Evolutionary conservation across 2,329 filamentous ascomycete genomes (phyloP).

Genomic region (Tolypocladium ovalisporum): DNA sequence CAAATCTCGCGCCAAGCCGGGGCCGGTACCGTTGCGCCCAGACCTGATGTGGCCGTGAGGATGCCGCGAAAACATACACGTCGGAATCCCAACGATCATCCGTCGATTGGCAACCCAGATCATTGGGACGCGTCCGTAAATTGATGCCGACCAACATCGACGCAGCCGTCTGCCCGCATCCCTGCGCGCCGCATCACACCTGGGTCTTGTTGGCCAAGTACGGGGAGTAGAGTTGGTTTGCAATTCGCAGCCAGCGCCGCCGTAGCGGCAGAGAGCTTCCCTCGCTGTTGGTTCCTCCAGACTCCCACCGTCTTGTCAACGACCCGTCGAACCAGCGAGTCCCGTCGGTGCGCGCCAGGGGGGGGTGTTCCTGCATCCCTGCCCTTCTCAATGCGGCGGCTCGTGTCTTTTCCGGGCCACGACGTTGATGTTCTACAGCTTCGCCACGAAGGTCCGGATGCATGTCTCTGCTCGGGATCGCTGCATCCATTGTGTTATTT

Average conservation of each 20-base stretch:
- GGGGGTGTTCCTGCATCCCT: not conserved
- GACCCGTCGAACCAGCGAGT: not conserved
- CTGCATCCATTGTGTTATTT: not conserved
- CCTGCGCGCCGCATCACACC: not conserved
- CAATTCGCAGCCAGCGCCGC: not conserved
- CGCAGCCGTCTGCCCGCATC: not conserved
- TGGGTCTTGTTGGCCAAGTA: not conserved
- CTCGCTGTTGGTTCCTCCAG: not conserved
- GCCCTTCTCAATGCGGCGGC: not conserved
- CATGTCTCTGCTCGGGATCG: not conserved
- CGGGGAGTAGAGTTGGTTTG: not conserved
- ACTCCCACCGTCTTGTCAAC: not conserved
- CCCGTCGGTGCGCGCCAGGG: not conserved
- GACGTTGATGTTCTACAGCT: not conserved
- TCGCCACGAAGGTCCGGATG: not conserved
- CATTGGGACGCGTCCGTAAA: not conserved
- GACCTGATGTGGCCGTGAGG: not conserved
- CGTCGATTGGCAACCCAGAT: not conserved
- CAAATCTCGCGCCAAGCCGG: not conserved
- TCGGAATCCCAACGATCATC: not conserved
- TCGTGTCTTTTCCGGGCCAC: not conserved
- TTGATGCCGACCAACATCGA: not conserved
- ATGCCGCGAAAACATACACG: not conserved
- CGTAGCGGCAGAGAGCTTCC: not conserved
- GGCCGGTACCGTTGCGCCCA: not conserved